Conservation (phyloP, 2,329 filamentous ascomycete species). For the Plenodomus biglobosus region DNA sequence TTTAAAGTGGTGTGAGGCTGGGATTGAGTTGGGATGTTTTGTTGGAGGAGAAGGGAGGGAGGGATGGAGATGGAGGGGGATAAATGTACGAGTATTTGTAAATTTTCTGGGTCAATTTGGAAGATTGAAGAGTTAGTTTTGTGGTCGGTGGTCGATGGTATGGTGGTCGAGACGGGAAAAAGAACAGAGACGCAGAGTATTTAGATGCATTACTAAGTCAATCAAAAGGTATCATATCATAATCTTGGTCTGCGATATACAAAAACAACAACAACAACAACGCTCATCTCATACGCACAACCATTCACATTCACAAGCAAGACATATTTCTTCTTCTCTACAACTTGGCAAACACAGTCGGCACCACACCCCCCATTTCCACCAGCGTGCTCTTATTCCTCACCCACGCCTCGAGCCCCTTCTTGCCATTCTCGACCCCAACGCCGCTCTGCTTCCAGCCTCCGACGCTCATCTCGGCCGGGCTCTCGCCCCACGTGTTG, state of each 20-base stretch:
- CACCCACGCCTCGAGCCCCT: conserved; percentile 79
- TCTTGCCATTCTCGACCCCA: conserved; percentile 81
- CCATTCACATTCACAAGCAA: too few relatives aligned
- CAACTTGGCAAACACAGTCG: conserved; percentile 63
- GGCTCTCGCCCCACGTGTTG: conserved; percentile 90
- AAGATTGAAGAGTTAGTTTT: too few relatives aligned
- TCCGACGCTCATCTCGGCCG: conserved; percentile 88
- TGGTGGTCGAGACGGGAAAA: too few relatives aligned
- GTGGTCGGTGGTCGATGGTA: too few relatives aligned
- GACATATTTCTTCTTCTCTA: too few relatives aligned
- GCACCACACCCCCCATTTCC: conserved; percentile 72
- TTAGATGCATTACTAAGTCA: background rate
- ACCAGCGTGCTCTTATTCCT: conserved; percentile 86
- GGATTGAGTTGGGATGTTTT: too few relatives aligned
- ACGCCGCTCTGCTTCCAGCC: conserved; percentile 91
- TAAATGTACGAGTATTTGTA: background rate
- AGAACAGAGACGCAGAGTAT: too few relatives aligned
- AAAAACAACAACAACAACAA: too few relatives aligned
- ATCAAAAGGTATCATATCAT: background rate
- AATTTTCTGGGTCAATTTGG: too few relatives aligned
- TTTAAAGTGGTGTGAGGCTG: background rate
- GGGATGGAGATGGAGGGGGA: too few relatives aligned
- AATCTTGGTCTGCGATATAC: background rate
- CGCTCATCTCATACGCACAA: too few relatives aligned
- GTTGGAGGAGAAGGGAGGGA: too few relatives aligned